Evolutionary conservation across 2,329 filamentous ascomycete species (phyloP).

Genomic region (Pseudocercospora eumusae): DNA sequence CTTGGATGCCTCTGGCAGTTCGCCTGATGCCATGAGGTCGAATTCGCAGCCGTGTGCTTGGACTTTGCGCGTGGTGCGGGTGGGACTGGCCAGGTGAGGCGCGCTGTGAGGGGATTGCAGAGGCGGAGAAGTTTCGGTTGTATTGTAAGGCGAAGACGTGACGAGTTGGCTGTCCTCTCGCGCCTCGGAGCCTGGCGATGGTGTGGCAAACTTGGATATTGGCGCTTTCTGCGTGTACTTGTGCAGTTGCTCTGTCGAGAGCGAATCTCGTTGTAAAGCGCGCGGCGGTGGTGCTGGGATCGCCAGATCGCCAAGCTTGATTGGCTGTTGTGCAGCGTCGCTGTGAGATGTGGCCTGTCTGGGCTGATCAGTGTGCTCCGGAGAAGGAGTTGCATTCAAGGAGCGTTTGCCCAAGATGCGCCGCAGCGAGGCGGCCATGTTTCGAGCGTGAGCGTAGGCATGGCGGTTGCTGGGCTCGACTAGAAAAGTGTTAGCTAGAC

Average conservation of each 20-base stretch:
- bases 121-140: not conserved
- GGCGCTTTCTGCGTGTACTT: conserved; percentile 8
- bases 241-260: not conserved
- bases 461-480: conserved; percentile 9
- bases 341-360: not conserved
- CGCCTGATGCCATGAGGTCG: conserved; percentile 13
- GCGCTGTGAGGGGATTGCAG: not conserved
- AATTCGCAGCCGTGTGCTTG: conserved; percentile 8
- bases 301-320: not conserved
- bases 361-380: not conserved
- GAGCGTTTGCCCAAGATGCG: conserved; percentile 12
- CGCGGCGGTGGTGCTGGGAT: conserved; percentile 10
- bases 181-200: not conserved
- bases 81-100: not conserved
- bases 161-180: not conserved
- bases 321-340: not conserved
- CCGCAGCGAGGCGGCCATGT: conserved; percentile 9
- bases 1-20: not conserved
- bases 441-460: not conserved
- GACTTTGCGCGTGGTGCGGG: conserved; percentile 6
- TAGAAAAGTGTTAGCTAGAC: conserved; percentile 1
- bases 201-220: not conserved
- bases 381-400: not conserved
- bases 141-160: not conserved
- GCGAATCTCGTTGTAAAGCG: not conserved